Base-by-base conservation (phyloP, 768 basidiomycete species). In the Ramaria sp. region DNA sequence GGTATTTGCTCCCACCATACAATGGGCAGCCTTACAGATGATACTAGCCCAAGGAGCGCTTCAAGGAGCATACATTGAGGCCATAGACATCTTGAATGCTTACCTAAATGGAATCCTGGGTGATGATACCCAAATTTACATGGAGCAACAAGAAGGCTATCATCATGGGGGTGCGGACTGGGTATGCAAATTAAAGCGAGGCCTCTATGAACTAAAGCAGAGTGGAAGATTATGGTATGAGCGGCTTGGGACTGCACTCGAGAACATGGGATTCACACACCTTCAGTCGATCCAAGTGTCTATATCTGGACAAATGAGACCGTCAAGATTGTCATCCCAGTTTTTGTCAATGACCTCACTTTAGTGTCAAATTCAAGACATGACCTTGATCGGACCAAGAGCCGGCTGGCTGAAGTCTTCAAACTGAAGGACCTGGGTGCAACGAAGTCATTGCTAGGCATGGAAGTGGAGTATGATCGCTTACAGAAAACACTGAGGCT, bases 301-400 rank as follows among this genome's bases (percentile, higher is more conserved):
- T 71, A 62, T 53, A 61, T 72, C 49, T 71, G 59, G 51, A 12
- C 34, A 17, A 24, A 51, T 42, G 69, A 63, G 13, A 59, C 59
- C 34, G 54, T 59, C 20, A 60, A 54, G 20, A 62, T 70, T 38
- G 64, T 72, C 41, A 49, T 71, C 19, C 65, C 65, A 6, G 65
- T 69, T 2, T 70, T 60, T 52, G 62, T 71, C 4, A 65, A 73
- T 60, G 65, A 71, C 47, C 65, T 69, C 56, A n/a, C n/a, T n/a
- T n/a, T 71, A 51, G 66, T 65, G 5, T 62, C 65, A 0, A 67
- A 62, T 42, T 60, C 59, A 7, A 53, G 24, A 7, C 45, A 34
- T 13, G 57, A 47, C 7, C 57, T 66, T 49, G 53, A 63, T 38
- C 39, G 60, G 17, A 31, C 67, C 55, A 68, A 68, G 20, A 55